These are phyloP conservation scores for Aureobasidium sp. DNA, from an alignment of 2,329 filamentous ascomycete species.

Conservation along the genomic window DNA sequence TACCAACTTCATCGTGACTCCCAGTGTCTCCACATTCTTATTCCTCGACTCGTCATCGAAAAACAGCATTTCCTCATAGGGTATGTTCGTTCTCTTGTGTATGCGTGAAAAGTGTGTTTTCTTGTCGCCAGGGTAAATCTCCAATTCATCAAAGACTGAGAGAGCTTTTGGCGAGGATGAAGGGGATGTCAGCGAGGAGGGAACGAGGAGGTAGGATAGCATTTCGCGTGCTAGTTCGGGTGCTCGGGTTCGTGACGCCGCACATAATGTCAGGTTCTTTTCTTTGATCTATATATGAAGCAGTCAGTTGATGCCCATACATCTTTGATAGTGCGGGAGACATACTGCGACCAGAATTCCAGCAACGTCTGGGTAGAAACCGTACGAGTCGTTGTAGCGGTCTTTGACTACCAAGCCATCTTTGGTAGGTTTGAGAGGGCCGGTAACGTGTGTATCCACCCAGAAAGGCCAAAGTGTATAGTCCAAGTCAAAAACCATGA, in stretches of 20 bases:
- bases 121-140: conserved; percentile 69
- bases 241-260: conserved; percentile 72
- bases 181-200: conserved; percentile 36
- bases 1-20: conserved; percentile 78
- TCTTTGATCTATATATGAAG: conserved; percentile 35
- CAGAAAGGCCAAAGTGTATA: conserved; percentile 99
- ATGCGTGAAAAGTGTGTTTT: conserved; percentile 74
- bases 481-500: conserved; percentile 91
- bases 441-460: conserved; percentile 85
- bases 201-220: conserved; percentile 61
- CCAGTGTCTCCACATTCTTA: conserved; percentile 67
- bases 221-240: conserved; percentile 74
- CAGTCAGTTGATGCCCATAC: conserved; percentile 30
- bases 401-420: conserved; percentile 43
- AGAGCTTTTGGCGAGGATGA: conserved; percentile 25
- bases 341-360: conserved; percentile 30
- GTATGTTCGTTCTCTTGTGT: conserved; percentile 59
- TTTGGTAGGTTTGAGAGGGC: conserved; percentile 52
- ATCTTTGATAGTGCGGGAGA: neutral
- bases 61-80: conserved; percentile 81
- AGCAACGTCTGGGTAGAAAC: conserved; percentile 39
- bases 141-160: conserved; percentile 47
- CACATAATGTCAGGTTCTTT: conserved; percentile 51
- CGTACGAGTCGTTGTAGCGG: conserved; percentile 36
- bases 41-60: conserved; percentile 92